These are phyloP conservation scores for Paecilomyces niveus DNA, from an alignment of 2,329 filamentous ascomycete genomes.

Conservation along the genomic window DNA sequence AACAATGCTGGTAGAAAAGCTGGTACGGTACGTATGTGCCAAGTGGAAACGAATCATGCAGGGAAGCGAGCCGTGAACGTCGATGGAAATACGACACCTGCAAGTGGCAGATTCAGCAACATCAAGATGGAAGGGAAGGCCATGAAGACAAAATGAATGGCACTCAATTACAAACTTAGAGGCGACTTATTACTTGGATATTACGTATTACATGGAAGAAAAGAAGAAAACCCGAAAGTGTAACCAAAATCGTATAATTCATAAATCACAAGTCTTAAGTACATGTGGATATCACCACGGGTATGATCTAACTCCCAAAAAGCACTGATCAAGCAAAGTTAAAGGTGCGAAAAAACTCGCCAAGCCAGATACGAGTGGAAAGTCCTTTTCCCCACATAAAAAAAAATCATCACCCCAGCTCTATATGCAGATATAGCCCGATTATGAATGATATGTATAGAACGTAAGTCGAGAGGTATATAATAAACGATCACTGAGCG, in stretches of 20 bases:
- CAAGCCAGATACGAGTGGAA: not conserved
- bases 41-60: too few species aligned
- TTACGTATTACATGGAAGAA: not conserved
- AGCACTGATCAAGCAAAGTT: not conserved
- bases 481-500: too few species aligned
- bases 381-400: not conserved
- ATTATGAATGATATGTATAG: not conserved
- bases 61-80: too few species aligned
- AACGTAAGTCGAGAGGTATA: too few species aligned
- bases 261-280: not conserved
- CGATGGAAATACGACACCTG: too few species aligned
- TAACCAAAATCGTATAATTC: not conserved
- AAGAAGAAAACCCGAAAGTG: not conserved
- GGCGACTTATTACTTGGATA: too few species aligned
- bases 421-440: not conserved
- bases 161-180: too few species aligned
- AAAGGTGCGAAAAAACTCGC: not conserved
- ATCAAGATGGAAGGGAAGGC: too few species aligned
- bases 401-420: not conserved
- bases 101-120: too few species aligned
- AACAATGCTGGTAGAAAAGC: too few species aligned
- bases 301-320: not conserved
- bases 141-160: too few species aligned
- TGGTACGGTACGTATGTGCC: too few species aligned
- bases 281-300: not conserved